Base-by-base conservation (phyloP, 257 asterid species). In the Gentiana dahurica region DNA sequence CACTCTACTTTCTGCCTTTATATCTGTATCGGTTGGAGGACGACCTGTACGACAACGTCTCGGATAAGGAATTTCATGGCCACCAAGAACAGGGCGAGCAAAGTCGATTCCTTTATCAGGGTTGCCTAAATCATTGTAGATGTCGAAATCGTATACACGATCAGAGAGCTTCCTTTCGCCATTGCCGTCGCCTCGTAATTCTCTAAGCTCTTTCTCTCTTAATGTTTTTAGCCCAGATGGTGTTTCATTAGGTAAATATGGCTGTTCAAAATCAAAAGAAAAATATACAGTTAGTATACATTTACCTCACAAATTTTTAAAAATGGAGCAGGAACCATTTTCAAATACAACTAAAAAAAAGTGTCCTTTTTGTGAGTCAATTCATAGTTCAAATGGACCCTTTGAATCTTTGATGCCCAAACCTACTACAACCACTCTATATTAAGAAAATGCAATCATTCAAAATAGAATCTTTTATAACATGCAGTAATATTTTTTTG, bases 21-120 rank as follows among this genome's bases (percentile, higher is more conserved):
- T 36, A 80, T 83, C 99, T 88, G 95, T 79, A 56, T 80, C 77
- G 1, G 83, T 66, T 11, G 95, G 84, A 57, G 72, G 64, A 11
- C 95, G 90, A 4, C 97, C 99, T 1, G 95, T 81, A 1, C 97
- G 87, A 55, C 99, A 92, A 34, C 99, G 87, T 70, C 99, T 75
- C 3, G 99, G 95, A 61, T 81, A 92, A 0, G 97, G 89, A 8
- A 73, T 80, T 39, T 68, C 58, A 8, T 74, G 69, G 3, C 99
- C 97, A 0, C 99, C 97, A 5, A 88, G 83, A 1, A 39, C 34
- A 0, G 97, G 97, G 10, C 99, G 86, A 65, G 89, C 95, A 38
- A 41, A 82, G 34, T 92, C 99, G 15, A 74, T 75, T 46, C 95
- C 95, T 45, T 70, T 83, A 59, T 92, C 99, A 0, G 97, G 99